A percentile compares a stretch with the other conserved stretches of the same genome.
Evolutionary conservation across 345 rosid genomes (phyloP).

Genomic region (Rhizophora apiculata): DNA sequence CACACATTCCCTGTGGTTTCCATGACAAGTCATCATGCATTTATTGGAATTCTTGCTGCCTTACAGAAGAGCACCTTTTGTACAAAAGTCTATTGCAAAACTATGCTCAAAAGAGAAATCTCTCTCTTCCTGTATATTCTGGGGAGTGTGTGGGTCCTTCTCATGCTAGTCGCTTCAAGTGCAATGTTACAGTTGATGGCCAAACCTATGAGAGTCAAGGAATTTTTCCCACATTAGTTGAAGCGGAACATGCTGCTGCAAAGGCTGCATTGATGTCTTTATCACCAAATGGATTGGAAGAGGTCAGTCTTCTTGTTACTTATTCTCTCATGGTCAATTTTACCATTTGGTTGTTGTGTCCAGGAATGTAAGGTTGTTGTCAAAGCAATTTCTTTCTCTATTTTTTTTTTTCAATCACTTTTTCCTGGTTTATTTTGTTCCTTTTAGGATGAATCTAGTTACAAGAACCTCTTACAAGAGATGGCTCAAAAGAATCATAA

Average conservation of each 20-base stretch:
- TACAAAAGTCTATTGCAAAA: slow-evolving; percentile 50
- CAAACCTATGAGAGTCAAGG: slow-evolving; percentile 37
- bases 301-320: slow-evolving; percentile 27
- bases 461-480: slow-evolving; percentile 65
- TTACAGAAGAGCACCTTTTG: slow-evolving; percentile 25
- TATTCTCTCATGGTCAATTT: background rate
- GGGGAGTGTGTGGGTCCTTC: slow-evolving; percentile 51
- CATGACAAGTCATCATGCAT: background rate
- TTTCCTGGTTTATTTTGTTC: background rate
- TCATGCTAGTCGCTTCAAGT: slow-evolving; percentile 53
- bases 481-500: slow-evolving; percentile 41
- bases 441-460: slow-evolving; percentile 42
- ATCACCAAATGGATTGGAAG: slow-evolving; percentile 27
- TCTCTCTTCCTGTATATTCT: slow-evolving; percentile 43
- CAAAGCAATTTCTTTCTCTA: background rate
- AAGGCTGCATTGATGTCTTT: slow-evolving; percentile 48
- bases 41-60: background rate
- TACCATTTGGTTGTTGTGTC: background rate
- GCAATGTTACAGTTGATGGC: slow-evolving; percentile 46
- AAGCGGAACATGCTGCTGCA: slow-evolving; percentile 72
- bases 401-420: background rate
- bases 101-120: slow-evolving; percentile 46
- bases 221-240: slow-evolving; percentile 44
- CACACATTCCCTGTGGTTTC: background rate
- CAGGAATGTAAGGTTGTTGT: background rate